Base-by-base conservation (phyloP, 495 filamentous ascomycete genomes). In the Tuber aestivum region DNA sequence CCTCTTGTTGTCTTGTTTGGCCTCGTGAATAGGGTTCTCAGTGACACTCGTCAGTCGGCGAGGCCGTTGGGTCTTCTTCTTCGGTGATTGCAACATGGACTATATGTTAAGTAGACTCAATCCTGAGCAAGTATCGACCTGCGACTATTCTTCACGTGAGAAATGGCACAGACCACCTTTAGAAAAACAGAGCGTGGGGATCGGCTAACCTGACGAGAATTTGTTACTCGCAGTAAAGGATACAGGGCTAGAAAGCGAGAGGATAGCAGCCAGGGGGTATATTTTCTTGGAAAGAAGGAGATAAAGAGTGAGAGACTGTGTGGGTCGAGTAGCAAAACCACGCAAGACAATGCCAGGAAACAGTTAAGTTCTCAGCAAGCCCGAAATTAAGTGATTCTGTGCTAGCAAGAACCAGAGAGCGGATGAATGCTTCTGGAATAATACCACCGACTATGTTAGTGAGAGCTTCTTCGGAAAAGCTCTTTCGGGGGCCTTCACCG, bases 81-180 rank as follows among this genome's bases (percentile, higher is more conserved):
- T 79, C 16, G 82, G 76, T 80, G 82, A 83, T 76, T 82, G 77
- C 65, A 74, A 68, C 81, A 82, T 83, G 77, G 74, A 65, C 35
- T 65, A 45, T 68, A 41, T 77, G 50, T 37, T 72, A 61, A 42
- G 41, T 73, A 32, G 56, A 72, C 77, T 69, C 35, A 14, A 56
- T 41, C 79, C 70, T 56, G 41, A 71, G 70, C 42, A 75, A 73
- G 61, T 80, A 76, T 50, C 56, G 41, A 69, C 72, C 77, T 78
- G 76, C 37, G 41, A 72, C 77, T 80, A 18, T 72, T 21, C 56
- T 16, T 37, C n/a, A 71, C 40, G 48, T 74, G 68, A 44, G 35
- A 35, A 44, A 71, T 44, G 16, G 41, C 38, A 71, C 70, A 71
- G 70, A 14, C 70, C 41, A 41, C 27, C 21, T 71, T 71, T 71